phyloP scores from a whole-genome alignment of 2,329 filamentous ascomycete species.

The Aspergillus calidoustus region DNA sequence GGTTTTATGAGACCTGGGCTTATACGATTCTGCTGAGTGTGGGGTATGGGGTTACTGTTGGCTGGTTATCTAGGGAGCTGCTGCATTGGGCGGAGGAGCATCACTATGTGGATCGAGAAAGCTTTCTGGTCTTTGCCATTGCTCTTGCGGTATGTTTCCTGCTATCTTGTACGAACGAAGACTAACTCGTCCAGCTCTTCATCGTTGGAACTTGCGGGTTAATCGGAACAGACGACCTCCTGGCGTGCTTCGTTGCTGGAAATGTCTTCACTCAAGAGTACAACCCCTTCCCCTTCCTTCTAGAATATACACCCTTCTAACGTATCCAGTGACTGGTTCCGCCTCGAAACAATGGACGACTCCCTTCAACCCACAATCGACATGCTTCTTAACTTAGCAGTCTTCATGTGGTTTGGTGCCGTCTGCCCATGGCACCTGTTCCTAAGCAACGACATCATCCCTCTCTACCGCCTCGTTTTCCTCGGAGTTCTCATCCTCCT shows the following conservation, averaged over 20 bases:
- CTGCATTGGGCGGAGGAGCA: slow-evolving; percentile 83
- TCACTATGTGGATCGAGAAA: slow-evolving; percentile 83
- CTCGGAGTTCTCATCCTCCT: slow-evolving; percentile 78
- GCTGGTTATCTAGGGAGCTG: slow-evolving; percentile 79
- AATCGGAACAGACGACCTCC: slow-evolving; percentile 84
- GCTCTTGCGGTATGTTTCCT: slow-evolving; percentile 76
- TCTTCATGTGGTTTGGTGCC: slow-evolving; percentile 92
- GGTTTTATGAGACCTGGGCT: slow-evolving; percentile 84
- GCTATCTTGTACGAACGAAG: no score
- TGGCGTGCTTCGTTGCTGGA: slow-evolving; percentile 90
- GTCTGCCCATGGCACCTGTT: slow-evolving; percentile 82
- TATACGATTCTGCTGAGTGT: slow-evolving; percentile 82
- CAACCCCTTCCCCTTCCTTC: slow-evolving; percentile 23
- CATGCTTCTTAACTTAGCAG: slow-evolving; percentile 85
- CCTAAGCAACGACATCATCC: slow-evolving; percentile 67
- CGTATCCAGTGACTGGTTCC: slow-evolving; percentile 74
- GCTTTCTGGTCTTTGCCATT: slow-evolving; percentile 85
- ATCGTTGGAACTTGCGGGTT: slow-evolving; percentile 85
- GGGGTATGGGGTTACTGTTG: slow-evolving; percentile 75
- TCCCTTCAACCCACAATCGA: slow-evolving; percentile 93
- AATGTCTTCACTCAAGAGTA: slow-evolving; percentile 88
- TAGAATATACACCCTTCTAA: slow-evolving; percentile 15
- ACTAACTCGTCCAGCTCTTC: slow-evolving; percentile 62
- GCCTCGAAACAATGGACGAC: slow-evolving; percentile 84
- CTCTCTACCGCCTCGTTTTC: slow-evolving; percentile 72